Evolutionary conservation across 495 filamentous ascomycete species (phyloP), one percentile per base, ranked within the genome.

Genomic region (Neurospora intermedia): DNA sequence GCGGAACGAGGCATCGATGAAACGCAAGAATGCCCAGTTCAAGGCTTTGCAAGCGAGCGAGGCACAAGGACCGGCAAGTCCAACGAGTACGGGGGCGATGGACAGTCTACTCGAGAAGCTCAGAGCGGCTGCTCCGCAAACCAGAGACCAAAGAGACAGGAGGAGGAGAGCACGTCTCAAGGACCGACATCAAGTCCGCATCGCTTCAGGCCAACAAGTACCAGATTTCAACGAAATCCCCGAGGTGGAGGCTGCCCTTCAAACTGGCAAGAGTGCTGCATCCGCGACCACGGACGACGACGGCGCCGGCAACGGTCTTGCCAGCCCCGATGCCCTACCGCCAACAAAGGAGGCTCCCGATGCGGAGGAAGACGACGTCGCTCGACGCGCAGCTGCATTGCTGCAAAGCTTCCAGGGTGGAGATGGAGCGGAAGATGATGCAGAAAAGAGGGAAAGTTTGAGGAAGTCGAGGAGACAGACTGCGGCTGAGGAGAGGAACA

Each of bases 21-120:
- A 94, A 82, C 92, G 96, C 74, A 96, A 96, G 83, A 89, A 93
- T 39, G 84, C 86, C 8, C 87, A 90, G 75, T 84, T 91, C 76
- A 92, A 92, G 75, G 83, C 89, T 54, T 62, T 62, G 16, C 54
- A 62, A 62, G 54, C 13, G 15, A 84, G 87, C 46, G 86, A 88
- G 62, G 83, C 85, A 69, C 86, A 84, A 70, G 78, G 82, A 69
- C 88, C 89, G 2, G 83, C 86, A 23, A 91, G 92, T 11, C 92
- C 95, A n/a, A 88, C 87, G 42, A 88, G 90, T 42, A 91, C 93
- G 62, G 96, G 96, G 59, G 96, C 95, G 43, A 98, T 99, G 94
- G 96, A 99, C 83, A 91, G 90, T 16, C 85, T 99, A n/a, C 88
- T 99, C 45, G 92, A 97, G 88, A 98, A 98, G 82, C 84, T 99